A percentile compares a stretch with the other conserved stretches of the same genome.
These are phyloP conservation scores for Juglanconis oblonga DNA, from an alignment of 2,329 filamentous ascomycete species.

Conservation along the genomic window DNA sequence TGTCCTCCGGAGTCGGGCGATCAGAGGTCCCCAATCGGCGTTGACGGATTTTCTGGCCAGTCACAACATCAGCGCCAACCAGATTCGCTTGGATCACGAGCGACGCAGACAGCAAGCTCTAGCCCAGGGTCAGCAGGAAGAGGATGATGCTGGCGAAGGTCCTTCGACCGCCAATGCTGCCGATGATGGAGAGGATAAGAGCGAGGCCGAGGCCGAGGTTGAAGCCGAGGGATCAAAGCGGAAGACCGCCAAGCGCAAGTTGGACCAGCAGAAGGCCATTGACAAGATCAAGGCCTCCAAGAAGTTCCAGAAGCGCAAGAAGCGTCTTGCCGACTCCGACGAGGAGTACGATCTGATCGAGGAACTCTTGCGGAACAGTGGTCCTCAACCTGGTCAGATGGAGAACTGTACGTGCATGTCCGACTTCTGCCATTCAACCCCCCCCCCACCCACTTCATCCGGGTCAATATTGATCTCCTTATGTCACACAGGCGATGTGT, in stretches of 20 bases:
- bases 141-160: slow-evolving; percentile 28
- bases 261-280: slow-evolving; percentile 51
- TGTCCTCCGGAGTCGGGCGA: slow-evolving; percentile 9
- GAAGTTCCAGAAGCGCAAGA: slow-evolving; percentile 52
- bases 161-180: slow-evolving; percentile 10
- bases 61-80: slow-evolving; percentile 66
- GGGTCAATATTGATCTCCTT: not conserved
- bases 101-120: slow-evolving; percentile 41
- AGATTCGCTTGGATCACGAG: slow-evolving; percentile 51
- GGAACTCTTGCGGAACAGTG: slow-evolving; percentile 43
- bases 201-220: slow-evolving; percentile 15
- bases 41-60: slow-evolving; percentile 56
- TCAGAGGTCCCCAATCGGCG: slow-evolving; percentile 40
- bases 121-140: slow-evolving; percentile 22
- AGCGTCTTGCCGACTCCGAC: slow-evolving; percentile 33
- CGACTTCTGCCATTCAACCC: not conserved
- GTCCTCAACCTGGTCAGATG: slow-evolving; percentile 76
- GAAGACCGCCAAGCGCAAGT: slow-evolving; percentile 42
- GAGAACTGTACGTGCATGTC: slow-evolving; percentile 62
- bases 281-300: slow-evolving; percentile 64
- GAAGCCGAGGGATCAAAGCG: slow-evolving; percentile 28
- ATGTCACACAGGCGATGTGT: slow-evolving; percentile 51
- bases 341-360: slow-evolving; percentile 50
- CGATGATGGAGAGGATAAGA: slow-evolving; percentile 26
- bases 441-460: not conserved